These are phyloP conservation scores for Arthrobotrys entomopaga DNA, from an alignment of 2,329 filamentous ascomycete species.

Conservation along the genomic window DNA sequence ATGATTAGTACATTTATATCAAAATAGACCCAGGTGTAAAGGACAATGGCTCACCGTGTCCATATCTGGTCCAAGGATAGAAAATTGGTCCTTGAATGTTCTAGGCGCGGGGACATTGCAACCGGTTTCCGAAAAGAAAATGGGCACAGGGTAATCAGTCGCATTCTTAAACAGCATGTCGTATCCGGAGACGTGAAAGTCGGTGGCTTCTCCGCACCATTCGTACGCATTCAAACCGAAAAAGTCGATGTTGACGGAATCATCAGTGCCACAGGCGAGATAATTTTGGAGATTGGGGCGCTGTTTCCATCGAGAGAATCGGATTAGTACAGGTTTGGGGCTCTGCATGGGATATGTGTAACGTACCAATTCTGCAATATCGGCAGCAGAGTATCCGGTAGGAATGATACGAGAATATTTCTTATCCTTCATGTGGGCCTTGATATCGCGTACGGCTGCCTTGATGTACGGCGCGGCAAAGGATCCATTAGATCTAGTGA, in stretches of 20 bases:
- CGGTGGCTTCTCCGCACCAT: slow-evolving; percentile 70
- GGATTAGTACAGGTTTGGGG: background rate
- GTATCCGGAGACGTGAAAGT: slow-evolving; percentile 77
- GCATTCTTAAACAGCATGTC: slow-evolving; percentile 73
- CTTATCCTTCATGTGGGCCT: slow-evolving; percentile 79
- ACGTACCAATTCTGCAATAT: slow-evolving; percentile 72
- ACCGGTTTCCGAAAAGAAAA: slow-evolving; percentile 89
- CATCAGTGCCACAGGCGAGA: slow-evolving; percentile 78
- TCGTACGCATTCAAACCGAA: slow-evolving; percentile 88
- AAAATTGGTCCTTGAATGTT: slow-evolving; percentile 76
- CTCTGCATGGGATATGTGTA: background rate
- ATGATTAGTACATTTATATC: background rate
- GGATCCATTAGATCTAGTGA: slow-evolving; percentile 71
- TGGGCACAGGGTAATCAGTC: slow-evolving; percentile 78
- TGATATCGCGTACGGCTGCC: slow-evolving; percentile 81
- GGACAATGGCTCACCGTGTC: slow-evolving; percentile 62
- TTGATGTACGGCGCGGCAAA: slow-evolving; percentile 82
- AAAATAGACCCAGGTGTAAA: background rate
- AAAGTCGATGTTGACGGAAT: slow-evolving; percentile 79
- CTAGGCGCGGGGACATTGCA: slow-evolving; percentile 75
- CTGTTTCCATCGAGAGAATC: slow-evolving; percentile 5
- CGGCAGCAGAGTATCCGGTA: slow-evolving; percentile 86
- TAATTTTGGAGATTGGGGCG: slow-evolving; percentile 75
- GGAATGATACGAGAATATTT: slow-evolving; percentile 80
- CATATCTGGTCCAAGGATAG: slow-evolving; percentile 82